Conservation (phyloP, 306 rosid species). For the Ormosia semicastrata region DNA sequence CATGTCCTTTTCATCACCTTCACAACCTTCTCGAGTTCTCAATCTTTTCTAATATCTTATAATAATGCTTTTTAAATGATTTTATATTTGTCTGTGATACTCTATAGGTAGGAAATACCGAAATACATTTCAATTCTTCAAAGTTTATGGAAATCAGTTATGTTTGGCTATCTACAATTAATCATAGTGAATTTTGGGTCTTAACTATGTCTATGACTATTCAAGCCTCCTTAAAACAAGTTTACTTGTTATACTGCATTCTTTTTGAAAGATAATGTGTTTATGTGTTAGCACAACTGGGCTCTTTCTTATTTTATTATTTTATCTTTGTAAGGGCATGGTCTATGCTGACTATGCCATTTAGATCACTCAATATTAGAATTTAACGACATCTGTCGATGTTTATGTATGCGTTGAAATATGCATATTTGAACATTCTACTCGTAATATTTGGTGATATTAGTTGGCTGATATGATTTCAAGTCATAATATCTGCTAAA, state of each 20-base stretch:
- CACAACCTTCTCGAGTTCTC: neutral
- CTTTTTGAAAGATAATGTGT: neutral
- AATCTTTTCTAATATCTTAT: neutral
- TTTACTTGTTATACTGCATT: neutral
- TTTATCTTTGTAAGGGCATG: neutral
- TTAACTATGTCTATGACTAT: neutral
- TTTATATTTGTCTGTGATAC: neutral
- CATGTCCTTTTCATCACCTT: neutral
- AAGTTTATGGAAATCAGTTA: neutral
- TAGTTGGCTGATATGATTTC: neutral
- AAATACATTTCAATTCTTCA: neutral
- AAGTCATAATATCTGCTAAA: neutral
- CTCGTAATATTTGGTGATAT: neutral
- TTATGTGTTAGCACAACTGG: neutral
- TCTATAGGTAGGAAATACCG: neutral
- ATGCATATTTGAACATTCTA: neutral
- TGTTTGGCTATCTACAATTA: neutral
- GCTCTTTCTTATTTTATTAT: neutral
- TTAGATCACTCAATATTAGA: neutral
- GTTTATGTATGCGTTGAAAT: neutral
- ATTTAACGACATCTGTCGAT: neutral
- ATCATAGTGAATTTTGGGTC: neutral
- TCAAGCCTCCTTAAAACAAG: neutral
- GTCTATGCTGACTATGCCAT: too few relatives aligned
- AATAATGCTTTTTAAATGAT: neutral